A percentile compares a stretch with the other conserved stretches of the same genome.
phyloP scores from a whole-genome alignment of 2,329 filamentous ascomycete genomes.

The Clarireedia paspali region DNA sequence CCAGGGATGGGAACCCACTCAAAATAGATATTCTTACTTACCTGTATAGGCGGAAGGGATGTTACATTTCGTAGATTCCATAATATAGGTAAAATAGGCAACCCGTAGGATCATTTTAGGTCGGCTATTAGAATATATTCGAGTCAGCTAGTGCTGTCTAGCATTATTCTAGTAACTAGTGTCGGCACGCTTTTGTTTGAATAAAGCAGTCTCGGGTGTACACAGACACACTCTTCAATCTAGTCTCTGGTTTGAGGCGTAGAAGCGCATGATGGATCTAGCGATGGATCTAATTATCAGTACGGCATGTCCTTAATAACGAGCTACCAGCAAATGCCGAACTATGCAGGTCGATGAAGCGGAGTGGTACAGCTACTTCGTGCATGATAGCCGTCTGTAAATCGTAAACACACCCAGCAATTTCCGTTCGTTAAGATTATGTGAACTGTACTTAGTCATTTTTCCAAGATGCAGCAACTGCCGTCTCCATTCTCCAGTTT shows the following conservation, averaged over 20 bases:
- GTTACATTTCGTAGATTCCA: not conserved
- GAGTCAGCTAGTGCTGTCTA: not conserved
- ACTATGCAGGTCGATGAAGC: not conserved
- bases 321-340: not conserved
- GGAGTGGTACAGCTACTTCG: not conserved
- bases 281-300: not conserved
- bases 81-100: not conserved
- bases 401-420: not conserved
- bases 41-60: not conserved
- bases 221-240: not conserved
- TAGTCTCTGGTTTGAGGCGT: not conserved
- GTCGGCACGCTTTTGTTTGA: not conserved
- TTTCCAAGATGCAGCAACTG: not conserved
- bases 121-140: conserved; percentile 7
- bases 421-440: not conserved
- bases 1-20: not conserved
- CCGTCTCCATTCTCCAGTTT: not conserved
- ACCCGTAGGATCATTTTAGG: not conserved
- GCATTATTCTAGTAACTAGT: not conserved
- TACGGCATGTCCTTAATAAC: not conserved
- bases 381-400: not conserved
- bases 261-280: not conserved
- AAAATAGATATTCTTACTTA: conserved; percentile 1
- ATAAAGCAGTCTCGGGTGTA: not conserved
- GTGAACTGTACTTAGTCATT: no score